These are phyloP conservation scores for Lepraria neglecta DNA, from an alignment of 495 filamentous ascomycete species.

Conservation along the genomic window DNA sequence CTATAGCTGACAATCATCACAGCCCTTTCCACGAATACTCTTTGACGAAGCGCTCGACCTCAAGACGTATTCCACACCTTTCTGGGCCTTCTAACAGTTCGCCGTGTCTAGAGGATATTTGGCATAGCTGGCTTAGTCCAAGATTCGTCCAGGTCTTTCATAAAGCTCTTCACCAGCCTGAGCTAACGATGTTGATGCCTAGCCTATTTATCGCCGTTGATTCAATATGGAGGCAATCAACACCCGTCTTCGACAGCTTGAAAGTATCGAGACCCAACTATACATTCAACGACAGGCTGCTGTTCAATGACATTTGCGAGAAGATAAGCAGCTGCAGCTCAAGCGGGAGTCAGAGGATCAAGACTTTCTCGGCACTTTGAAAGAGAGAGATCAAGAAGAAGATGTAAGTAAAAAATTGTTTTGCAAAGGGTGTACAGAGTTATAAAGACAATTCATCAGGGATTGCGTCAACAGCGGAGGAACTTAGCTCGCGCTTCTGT, in stretches of 20 bases:
- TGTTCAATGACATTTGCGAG: not conserved
- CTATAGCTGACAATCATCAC: too few species aligned
- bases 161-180: too few species aligned
- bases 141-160: too few species aligned
- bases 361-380: not conserved
- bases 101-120: not conserved
- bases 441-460: not conserved
- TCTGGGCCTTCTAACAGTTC: too few species aligned
- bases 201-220: not conserved
- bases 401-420: not conserved
- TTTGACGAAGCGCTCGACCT: too few species aligned
- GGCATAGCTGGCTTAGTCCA: too few species aligned
- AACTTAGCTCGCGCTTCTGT: not conserved
- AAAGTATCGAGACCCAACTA: not conserved
- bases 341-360: not conserved
- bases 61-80: too few species aligned
- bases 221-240: not conserved
- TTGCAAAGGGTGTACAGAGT: not conserved
- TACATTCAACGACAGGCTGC: not conserved
- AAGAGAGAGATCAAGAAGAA: not conserved
- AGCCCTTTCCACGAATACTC: too few species aligned
- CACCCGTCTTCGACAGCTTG: not conserved
- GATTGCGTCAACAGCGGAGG: constrained; percentile 3
- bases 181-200: too few species aligned
- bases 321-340: not conserved